Percentiles rank a stretch among this genome's conserved stretches.
Conservation (phyloP, 176 grass and related monocot genomes). For the Avena sativa region DNA sequence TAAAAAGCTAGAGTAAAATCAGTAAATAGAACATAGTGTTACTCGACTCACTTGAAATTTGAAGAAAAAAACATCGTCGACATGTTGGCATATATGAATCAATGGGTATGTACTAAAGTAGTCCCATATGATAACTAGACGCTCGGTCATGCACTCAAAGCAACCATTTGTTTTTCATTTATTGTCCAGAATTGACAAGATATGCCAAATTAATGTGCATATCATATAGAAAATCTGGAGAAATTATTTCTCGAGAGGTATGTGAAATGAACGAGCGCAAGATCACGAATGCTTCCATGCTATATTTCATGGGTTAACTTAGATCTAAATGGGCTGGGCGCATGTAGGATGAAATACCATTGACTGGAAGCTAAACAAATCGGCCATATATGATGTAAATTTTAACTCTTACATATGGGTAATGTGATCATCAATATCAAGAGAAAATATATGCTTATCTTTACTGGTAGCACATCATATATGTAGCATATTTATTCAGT, state of each 20-base stretch:
- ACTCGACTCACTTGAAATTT: not conserved
- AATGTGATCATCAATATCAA: not conserved
- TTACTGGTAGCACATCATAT: not conserved
- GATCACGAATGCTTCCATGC: not conserved
- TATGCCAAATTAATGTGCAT: not conserved
- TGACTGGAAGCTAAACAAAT: not conserved
- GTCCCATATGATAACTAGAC: not conserved
- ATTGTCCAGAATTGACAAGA: not conserved
- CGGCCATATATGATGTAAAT: not conserved
- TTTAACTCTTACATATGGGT: not conserved
- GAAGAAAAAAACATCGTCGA: not conserved
- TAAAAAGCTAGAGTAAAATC: not conserved
- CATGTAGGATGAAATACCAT: not conserved
- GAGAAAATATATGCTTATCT: slow-evolving; percentile 5
- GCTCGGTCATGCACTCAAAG: not conserved
- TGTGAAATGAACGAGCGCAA: not conserved
- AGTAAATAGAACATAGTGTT: too few relatives aligned
- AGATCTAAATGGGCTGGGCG: not conserved
- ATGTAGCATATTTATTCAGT: not conserved
- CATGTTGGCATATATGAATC: not conserved
- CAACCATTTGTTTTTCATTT: not conserved
- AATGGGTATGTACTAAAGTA: too few relatives aligned
- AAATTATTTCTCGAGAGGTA: not conserved
- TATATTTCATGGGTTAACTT: not conserved
- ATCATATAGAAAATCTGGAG: not conserved